Evolutionary conservation across 2,329 filamentous ascomycete genomes (phyloP).

Genomic region (Aspergillus novoparasiticus): DNA sequence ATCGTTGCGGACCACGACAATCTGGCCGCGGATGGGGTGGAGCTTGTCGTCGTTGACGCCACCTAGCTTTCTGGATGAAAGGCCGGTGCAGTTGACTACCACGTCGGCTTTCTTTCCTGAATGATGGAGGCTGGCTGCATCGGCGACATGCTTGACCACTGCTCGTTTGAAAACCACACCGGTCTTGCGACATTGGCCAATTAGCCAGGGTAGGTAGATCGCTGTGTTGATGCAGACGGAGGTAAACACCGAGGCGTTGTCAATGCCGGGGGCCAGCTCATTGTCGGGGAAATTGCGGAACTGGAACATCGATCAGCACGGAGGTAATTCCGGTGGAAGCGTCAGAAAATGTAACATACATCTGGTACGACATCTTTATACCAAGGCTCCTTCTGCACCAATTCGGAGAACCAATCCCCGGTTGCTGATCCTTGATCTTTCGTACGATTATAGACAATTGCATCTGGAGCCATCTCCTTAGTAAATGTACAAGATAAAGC

Average conservation of each 20-base stretch:
- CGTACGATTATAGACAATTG: constrained; percentile 60
- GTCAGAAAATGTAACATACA: constrained; percentile 40
- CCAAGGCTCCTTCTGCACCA: constrained; percentile 72
- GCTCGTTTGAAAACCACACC: constrained; percentile 70
- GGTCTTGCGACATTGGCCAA: constrained; percentile 74
- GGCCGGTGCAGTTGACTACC: constrained; percentile 82
- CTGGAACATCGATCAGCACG: constrained; percentile 32
- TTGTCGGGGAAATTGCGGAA: constrained; percentile 62
- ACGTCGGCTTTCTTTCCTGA: constrained; percentile 62
- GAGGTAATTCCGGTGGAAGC: background rate
- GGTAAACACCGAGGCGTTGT: constrained; percentile 74
- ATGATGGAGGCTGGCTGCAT: constrained; percentile 66
- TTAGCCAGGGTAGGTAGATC: constrained; percentile 83
- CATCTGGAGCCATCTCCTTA: constrained; percentile 37
- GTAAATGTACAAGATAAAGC: background rate
- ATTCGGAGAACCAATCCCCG: constrained; percentile 65
- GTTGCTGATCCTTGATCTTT: constrained; percentile 62
- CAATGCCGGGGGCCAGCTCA: constrained; percentile 65
- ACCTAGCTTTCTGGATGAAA: constrained; percentile 73
- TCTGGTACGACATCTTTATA: constrained; percentile 72
- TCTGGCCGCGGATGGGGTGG: constrained; percentile 78
- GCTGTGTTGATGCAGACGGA: constrained; percentile 91
- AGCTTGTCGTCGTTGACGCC: constrained; percentile 77
- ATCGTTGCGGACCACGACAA: constrained; percentile 80
- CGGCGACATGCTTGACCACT: constrained; percentile 68